Evolutionary conservation across 2,329 filamentous ascomycete genomes (phyloP), one percentile per base, ranked within the genome.

Genomic region (Ceratocystis lukuohia): DNA sequence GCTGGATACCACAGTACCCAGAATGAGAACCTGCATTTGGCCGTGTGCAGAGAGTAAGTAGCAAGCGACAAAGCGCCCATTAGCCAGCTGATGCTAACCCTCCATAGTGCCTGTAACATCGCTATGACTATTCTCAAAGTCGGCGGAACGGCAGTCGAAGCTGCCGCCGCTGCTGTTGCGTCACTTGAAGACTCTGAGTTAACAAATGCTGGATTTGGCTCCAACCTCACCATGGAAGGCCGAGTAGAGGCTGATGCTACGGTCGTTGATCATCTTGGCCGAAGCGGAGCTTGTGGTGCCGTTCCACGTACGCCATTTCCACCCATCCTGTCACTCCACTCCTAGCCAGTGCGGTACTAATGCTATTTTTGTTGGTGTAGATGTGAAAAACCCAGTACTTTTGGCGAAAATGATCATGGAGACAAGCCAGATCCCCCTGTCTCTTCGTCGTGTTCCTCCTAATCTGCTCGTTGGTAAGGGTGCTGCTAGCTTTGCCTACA

Each of bases 121-220:
- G 65, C 67, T 15, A 66, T 69, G 65, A 37, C 37, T 20, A 64
- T 95, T 68, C 79, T 99, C 68, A 88, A 84, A 71, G 84, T 82
- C 69, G 94, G 94, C 28, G 88, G 87, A 8, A 85, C 86, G 53
- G 90, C 94, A 3, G 81, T 93, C 3, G 91, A 97, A 73, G 94
- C 92, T 17, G 88, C 96, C 25, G 94, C 96, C 75, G 87, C 88
- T 63, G 91, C 94, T 37, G 85, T 99, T 72, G 89, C 88, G 70
- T 80, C 90, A 22, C 84, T 99, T 20, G 94, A 99, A 76, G 90
- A 99, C 74, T 87, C 88, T 67, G 91, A 96, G 72, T 95, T 99
- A 70, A 99, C 95, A 45, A 99, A 99, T 74, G 89, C 93, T 46
- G 94, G 94, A 0, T 97, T 89, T 74, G 94, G 95, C 61, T 99